Percentiles rank a stretch among this genome's conserved stretches.
Conservation (phyloP, 1,139 yeast species). For the Ogataea hybrid region DNA sequence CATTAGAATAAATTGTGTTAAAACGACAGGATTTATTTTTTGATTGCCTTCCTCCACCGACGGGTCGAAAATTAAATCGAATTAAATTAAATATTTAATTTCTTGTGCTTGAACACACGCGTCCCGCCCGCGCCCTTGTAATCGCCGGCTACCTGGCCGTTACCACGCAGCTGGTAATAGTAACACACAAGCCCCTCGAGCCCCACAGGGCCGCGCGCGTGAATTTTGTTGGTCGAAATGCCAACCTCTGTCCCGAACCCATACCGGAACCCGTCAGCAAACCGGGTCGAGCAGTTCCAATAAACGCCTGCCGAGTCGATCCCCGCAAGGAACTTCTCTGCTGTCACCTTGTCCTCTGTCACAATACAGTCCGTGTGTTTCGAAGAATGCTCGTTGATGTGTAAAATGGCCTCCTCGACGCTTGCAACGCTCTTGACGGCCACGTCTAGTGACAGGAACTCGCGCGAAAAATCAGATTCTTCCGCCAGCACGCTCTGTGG, state of each 20-base stretch:
- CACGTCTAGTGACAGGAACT: conserved; percentile 78
- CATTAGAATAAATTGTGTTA: conserved; percentile 42
- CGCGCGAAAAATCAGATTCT: conserved; percentile 71
- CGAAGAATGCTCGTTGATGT: conserved; percentile 88
- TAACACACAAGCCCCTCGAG: conserved; percentile 94
- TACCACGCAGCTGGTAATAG: conserved; percentile 88
- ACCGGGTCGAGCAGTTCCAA: conserved; percentile 96
- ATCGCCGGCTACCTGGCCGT: conserved; percentile 89
- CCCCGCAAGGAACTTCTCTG: conserved; percentile 77
- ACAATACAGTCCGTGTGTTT: conserved; percentile 94
- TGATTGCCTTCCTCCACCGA: conserved; percentile 5
- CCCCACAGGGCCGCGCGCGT: conserved; percentile 98
- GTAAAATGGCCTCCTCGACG: conserved; percentile 69
- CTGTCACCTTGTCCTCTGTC: conserved; percentile 67
- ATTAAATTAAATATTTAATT: conserved; percentile 36
- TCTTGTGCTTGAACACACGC: conserved; percentile 74
- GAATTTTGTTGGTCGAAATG: conserved; percentile 92
- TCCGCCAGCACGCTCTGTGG: conserved; percentile 40
- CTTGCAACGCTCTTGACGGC: conserved; percentile 64
- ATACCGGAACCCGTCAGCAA: conserved; percentile 97
- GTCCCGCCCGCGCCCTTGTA: conserved; percentile 92
- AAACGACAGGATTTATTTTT: neutral
- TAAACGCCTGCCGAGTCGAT: conserved; percentile 97
- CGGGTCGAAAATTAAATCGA: conserved; percentile 1
- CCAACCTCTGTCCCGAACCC: conserved; percentile 99